These are phyloP conservation scores for Plasmodium relictum DNA, from an alignment of 169 alveolate genomes.

Conservation along the genomic window DNA sequence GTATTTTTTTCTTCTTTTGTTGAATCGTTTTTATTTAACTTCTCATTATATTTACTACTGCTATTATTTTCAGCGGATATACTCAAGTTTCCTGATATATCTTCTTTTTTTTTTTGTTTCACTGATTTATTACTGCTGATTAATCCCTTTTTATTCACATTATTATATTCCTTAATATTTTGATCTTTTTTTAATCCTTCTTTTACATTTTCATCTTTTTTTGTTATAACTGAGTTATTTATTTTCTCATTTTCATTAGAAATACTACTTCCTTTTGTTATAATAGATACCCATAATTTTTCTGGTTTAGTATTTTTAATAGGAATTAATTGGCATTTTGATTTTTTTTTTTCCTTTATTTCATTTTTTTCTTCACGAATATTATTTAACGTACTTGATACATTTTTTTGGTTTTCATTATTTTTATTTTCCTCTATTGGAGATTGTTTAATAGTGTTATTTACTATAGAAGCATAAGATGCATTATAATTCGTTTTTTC, in stretches of 20 bases:
- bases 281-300: constrained; percentile 62
- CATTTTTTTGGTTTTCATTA: constrained; percentile 3
- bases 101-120: constrained; percentile 40
- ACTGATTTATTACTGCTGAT: constrained; percentile 15
- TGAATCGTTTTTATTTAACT: neutral
- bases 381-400: constrained; percentile 13
- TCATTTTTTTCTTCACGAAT: constrained; percentile 11
- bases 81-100: constrained; percentile 2
- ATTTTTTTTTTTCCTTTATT: constrained; percentile 36
- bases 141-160: constrained; percentile 10
- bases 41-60: neutral
- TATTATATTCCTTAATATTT: constrained; percentile 1
- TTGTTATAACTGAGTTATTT: constrained; percentile 17
- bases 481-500: constrained; percentile 31
- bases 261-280: constrained; percentile 45
- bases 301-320: constrained; percentile 47
- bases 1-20: neutral
- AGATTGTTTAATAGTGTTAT: constrained; percentile 24
- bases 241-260: constrained; percentile 19
- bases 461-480: constrained; percentile 68
- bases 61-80: constrained; percentile 6
- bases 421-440: constrained; percentile 22
- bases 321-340: constrained; percentile 43
- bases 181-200: constrained; percentile 50
- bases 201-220: constrained; percentile 20